Conservation (phyloP, 2,329 filamentous ascomycete species). For the Fusarium sp. region DNA sequence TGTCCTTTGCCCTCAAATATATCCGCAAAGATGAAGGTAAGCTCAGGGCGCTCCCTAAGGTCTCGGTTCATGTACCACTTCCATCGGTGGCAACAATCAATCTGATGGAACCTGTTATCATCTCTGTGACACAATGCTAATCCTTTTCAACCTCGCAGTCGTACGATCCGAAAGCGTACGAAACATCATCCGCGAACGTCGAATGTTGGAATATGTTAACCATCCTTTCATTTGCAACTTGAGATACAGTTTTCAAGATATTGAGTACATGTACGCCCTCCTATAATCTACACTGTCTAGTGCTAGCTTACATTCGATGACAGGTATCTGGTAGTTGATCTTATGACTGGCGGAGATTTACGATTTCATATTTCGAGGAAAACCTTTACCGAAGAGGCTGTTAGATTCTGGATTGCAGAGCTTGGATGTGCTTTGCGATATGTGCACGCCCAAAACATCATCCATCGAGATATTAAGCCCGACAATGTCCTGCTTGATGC, state of each 20-base stretch:
- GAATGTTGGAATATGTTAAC: constrained; percentile 98
- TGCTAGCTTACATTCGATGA: constrained; percentile 30
- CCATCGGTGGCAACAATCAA: neutral
- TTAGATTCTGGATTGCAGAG: constrained; percentile 97
- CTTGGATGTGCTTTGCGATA: constrained; percentile 90
- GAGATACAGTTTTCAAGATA: constrained; percentile 98
- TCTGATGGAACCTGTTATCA: neutral
- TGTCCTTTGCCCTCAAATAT: constrained; percentile 97
- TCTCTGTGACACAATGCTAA: constrained; percentile 32
- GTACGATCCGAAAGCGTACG: constrained; percentile 97
- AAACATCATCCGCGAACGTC: constrained; percentile 96
- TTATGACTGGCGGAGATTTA: constrained; percentile 97
- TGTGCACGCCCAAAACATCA: constrained; percentile 85
- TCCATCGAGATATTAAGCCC: constrained; percentile 91
- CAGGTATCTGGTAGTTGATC: constrained; percentile 95
- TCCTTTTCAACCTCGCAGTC: constrained; percentile 62
- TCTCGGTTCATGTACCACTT: constrained; percentile 4
- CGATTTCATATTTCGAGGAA: constrained; percentile 98
- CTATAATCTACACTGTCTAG: neutral
- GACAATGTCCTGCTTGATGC: constrained; percentile 90
- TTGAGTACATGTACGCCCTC: constrained; percentile 88
- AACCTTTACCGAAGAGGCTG: constrained; percentile 96
- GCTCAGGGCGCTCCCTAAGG: constrained; percentile 38
- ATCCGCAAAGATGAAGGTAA: constrained; percentile 97
- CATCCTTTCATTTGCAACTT: constrained; percentile 98